These are phyloP conservation scores for Ichthyophthirius multifiliis DNA, from an alignment of 169 alveolate species.

Conservation along the genomic window DNA sequence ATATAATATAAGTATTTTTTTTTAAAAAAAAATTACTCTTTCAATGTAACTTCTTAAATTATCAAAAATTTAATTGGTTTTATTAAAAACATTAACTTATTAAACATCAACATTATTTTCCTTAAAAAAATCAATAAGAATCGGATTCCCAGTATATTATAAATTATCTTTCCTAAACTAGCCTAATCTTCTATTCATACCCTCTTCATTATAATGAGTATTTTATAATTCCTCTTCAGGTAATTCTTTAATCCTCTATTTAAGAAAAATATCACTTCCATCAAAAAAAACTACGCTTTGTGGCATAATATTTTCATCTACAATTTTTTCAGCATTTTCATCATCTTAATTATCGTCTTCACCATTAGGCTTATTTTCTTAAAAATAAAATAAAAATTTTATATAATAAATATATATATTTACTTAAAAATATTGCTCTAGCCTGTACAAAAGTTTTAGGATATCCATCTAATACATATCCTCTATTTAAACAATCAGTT, in stretches of 20 bases:
- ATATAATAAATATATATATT: not conserved
- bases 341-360: constrained; percentile 35
- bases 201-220: constrained; percentile 64
- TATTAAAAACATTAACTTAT: constrained; percentile 13
- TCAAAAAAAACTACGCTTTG: constrained; percentile 40
- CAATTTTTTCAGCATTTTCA: constrained; percentile 34
- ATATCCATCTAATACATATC: constrained; percentile 88
- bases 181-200: constrained; percentile 62
- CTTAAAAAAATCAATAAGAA: constrained; percentile 53
- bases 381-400: constrained; percentile 27
- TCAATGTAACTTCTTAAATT: constrained; percentile 47
- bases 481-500: constrained; percentile 79
- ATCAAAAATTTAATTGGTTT: constrained; percentile 37
- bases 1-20: not conserved
- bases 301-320: constrained; percentile 21
- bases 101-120: constrained; percentile 41
- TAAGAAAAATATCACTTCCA: constrained; percentile 28
- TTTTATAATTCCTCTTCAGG: constrained; percentile 34
- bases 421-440: constrained; percentile 51
- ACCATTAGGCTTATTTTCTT: not conserved
- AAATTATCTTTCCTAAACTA: constrained; percentile 58
- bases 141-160: constrained; percentile 53
- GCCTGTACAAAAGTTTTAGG: constrained; percentile 82
- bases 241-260: constrained; percentile 47
- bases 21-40: constrained; percentile 21